phyloP scores from a whole-genome alignment of 352 stramenopile genomes.

The Globisporangium sylvaticum region DNA sequence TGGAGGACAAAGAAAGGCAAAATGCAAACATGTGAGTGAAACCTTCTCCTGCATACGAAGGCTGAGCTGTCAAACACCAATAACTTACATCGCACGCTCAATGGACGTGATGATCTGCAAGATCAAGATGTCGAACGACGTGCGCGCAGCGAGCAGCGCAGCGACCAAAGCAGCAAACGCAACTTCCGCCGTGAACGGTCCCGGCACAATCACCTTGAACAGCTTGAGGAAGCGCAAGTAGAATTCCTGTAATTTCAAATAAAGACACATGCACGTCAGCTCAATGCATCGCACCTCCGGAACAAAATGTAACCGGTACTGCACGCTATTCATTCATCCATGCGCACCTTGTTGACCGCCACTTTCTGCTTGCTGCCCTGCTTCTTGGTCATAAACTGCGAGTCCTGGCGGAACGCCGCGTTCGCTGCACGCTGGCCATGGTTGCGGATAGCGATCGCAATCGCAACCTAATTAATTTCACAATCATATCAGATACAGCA shows the following conservation, averaged over 20 bases:
- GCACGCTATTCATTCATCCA: not conserved
- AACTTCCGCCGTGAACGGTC: conserved; percentile 63
- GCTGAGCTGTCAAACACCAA: not conserved
- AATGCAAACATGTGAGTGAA: not conserved
- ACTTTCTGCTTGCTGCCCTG: conserved; percentile 60
- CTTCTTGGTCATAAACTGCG: conserved; percentile 77
- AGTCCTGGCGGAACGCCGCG: conserved; percentile 42
- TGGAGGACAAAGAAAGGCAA: conserved; percentile 7
- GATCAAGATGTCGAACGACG: conserved; percentile 77
- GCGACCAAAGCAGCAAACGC: conserved; percentile 64
- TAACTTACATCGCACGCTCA: conserved; percentile 60
- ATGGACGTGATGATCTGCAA: conserved; percentile 75
- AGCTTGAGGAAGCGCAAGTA: conserved; percentile 55
- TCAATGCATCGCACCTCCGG: not conserved
- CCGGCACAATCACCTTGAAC: conserved; percentile 70
- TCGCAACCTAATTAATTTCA: conserved; percentile 32
- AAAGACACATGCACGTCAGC: not conserved
- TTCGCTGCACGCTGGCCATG: conserved; percentile 55
- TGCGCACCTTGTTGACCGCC: conserved; percentile 52
- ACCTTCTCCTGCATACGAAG: not conserved
- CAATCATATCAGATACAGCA: not conserved
- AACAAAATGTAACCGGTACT: not conserved
- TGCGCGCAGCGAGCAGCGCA: conserved; percentile 54
- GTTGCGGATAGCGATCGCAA: conserved; percentile 64
- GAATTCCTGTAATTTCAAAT: conserved; percentile 34